These are phyloP conservation scores for Ballota nigra DNA, from an alignment of 257 asterid genomes.

Conservation along the genomic window DNA sequence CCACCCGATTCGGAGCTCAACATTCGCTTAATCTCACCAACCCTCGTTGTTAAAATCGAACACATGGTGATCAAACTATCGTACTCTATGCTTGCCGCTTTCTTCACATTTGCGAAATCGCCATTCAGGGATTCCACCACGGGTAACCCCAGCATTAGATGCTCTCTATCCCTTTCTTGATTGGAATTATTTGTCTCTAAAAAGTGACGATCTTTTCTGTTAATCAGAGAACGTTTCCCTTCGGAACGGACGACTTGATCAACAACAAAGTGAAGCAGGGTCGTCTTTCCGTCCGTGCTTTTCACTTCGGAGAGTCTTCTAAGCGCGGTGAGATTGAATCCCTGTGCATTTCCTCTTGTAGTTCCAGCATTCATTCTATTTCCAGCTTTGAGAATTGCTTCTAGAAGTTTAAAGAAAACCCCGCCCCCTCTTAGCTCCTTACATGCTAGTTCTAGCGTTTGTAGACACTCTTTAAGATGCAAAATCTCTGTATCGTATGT, in stretches of 20 bases:
- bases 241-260: conserved; percentile 74
- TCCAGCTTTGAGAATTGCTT: conserved; percentile 89
- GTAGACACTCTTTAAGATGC: conserved; percentile 63
- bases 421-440: conserved; percentile 62
- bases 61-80: conserved; percentile 41
- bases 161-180: conserved; percentile 39
- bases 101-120: conserved; percentile 57
- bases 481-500: conserved; percentile 67
- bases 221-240: conserved; percentile 46
- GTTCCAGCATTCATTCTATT: conserved; percentile 87
- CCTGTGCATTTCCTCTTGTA: conserved; percentile 75
- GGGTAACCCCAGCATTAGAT: conserved; percentile 54
- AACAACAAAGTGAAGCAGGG: conserved; percentile 76
- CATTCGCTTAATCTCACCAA: conserved; percentile 42
- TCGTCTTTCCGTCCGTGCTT: conserved; percentile 73
- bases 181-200: conserved; percentile 19
- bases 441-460: conserved; percentile 63
- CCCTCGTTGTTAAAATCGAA: conserved; percentile 37
- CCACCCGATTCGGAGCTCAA: conserved; percentile 37
- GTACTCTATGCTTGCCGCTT: conserved; percentile 56
- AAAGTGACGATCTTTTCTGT: neutral
- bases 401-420: conserved; percentile 65
- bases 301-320: conserved; percentile 60
- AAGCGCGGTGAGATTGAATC: conserved; percentile 66
- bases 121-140: conserved; percentile 36